Evolutionary conservation across 1,284 basidiomycete species (phyloP), one percentile per base, ranked within the genome.

Genomic region (Sphaerobolus stellatus): DNA sequence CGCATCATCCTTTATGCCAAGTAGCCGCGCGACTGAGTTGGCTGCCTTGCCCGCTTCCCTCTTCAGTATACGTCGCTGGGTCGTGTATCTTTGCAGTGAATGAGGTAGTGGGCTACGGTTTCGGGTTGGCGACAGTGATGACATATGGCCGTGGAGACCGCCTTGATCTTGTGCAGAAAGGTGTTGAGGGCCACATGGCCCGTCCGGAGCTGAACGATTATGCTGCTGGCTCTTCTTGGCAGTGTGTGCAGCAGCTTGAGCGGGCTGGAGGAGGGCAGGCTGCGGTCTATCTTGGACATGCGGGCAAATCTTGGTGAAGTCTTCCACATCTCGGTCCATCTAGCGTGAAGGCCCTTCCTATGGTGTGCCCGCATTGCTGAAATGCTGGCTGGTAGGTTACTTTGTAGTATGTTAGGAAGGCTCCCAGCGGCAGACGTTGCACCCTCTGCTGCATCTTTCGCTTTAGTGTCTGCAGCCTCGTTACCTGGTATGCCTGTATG

Each of bases 161-260:
- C 43, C 11, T 52, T 13, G 43, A 52, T 52, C 9, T 40, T 41
- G 25, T 48, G 24, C 18, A 48, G 44, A 40, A 44, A 47, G 5
- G 20, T 9, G 28, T 52, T 52, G 8, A 52, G 51, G 7, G 43
- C 51, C 27, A 52, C 40, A 28, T 47, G 51, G 8, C 27, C 43
- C 18, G 51, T n/a, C 33, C 33, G n/a, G 11, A 34, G 33, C 33
- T 18, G 33, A 34, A 18, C 33, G 33, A 34, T 11, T 11, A 34
- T 34, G 33, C 33, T 34, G 33, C 11, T 34, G n/a, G n/a, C n/a
- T n/a, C n/a, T n/a, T 34, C 18, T 11, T 11, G 33, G 33, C 33
- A 34, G 33, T 11, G 33, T 34, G n/a, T 11, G 11, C 11, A 34
- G 33, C 33, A 18, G 11, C 18, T 34, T 34, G 33, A 34, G n/a